Evolutionary conservation across 2,329 filamentous ascomycete genomes (phyloP).

Genomic region (Dichotomopilus funicola): DNA sequence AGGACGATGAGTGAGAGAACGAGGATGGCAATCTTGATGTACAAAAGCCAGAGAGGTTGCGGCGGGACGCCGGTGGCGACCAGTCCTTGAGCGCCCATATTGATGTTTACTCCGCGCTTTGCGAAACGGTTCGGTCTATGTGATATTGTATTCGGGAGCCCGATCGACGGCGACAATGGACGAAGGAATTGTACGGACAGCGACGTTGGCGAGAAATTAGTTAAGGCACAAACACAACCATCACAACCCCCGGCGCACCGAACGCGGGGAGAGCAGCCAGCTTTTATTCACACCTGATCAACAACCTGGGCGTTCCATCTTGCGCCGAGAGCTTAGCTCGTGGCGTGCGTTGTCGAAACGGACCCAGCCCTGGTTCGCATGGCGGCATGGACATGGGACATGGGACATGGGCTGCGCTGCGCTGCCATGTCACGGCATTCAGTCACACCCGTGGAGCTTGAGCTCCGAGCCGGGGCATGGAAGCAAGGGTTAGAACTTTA

Average conservation of each 20-base stretch:
- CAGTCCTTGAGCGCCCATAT: conserved; percentile 27
- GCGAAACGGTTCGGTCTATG: background rate
- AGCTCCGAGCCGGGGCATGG: no score
- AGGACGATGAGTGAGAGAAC: conserved; percentile 36
- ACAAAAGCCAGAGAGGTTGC: conserved; percentile 32
- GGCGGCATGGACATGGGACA: no score
- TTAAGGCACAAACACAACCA: background rate
- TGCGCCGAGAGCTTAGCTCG: background rate
- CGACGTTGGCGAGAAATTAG: background rate
- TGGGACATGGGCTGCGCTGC: no score
- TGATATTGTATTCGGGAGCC: background rate
- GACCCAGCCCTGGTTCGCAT: no score
- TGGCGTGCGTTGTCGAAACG: no score
- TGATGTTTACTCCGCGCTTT: background rate
- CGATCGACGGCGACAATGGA: background rate
- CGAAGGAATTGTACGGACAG: background rate
- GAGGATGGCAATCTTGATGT: conserved; percentile 34
- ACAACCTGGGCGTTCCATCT: background rate
- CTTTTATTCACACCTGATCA: background rate
- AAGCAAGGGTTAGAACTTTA: no score
- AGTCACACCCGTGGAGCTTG: no score
- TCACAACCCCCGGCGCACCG: background rate
- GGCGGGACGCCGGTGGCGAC: conserved; percentile 33
- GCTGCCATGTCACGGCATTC: no score
- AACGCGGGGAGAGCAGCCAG: background rate